phyloP scores from a whole-genome alignment of 192 early-diverging fungal species.

The Backusella mclennaniae region DNA sequence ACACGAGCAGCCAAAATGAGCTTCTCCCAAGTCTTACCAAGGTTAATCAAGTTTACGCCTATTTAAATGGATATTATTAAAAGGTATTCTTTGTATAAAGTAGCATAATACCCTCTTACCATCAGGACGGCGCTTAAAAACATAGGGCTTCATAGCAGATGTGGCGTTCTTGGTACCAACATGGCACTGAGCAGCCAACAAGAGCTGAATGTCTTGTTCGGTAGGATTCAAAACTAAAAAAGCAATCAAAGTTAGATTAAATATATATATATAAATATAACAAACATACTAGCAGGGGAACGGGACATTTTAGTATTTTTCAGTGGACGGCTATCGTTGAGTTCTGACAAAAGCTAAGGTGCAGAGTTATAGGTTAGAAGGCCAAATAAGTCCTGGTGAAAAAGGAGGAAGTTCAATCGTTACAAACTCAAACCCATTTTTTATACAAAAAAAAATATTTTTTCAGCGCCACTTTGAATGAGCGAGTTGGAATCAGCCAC shows the following conservation, averaged over 20 bases:
- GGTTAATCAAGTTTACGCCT: conserved; percentile 97
- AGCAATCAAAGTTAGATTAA: not conserved
- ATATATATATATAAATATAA: not conserved
- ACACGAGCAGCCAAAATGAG: conserved; percentile 96
- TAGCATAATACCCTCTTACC: conserved; percentile 41
- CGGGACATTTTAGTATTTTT: conserved; percentile 15
- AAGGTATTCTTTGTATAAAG: not conserved
- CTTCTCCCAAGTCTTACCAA: conserved; percentile 99
- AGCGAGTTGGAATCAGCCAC: too few relatives aligned
- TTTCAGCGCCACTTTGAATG: not conserved
- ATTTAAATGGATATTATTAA: not conserved
- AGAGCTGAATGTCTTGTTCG: conserved; percentile 89
- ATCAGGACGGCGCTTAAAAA: conserved; percentile 95
- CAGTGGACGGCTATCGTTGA: conserved; percentile 15
- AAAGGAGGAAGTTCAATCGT: conserved; percentile 8
- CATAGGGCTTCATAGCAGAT: conserved; percentile 91
- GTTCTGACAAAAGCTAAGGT: conserved; percentile 22
- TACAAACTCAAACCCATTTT: not conserved
- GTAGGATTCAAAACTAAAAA: conserved; percentile 63
- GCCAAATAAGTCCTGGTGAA: conserved; percentile 21
- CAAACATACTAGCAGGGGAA: not conserved
- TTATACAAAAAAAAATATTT: conserved; percentile 14
- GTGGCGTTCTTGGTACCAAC: conserved; percentile 97
- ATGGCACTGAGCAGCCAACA: conserved; percentile 95
- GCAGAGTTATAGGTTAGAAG: conserved; percentile 12